Base-by-base conservation (phyloP, 108 stramenopile species). In the Stephanodiscus minutulus region DNA sequence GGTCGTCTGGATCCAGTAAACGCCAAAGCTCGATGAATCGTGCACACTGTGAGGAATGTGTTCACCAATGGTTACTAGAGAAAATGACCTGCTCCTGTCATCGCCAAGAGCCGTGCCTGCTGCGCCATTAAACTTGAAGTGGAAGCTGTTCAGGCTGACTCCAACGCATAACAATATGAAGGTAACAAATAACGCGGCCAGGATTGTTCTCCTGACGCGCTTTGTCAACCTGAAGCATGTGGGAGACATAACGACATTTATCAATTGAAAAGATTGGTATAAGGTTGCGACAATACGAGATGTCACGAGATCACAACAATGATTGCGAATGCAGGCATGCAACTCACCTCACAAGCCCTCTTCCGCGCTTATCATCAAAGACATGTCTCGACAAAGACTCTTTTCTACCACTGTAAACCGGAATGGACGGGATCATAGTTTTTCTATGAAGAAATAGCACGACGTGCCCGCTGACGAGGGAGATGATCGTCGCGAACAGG, bases 71-170 rank as follows among this genome's bases (percentile, higher is more conserved):
- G 88, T 86, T 13, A 95, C 47, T 11, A 96, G 61, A 5, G 92
- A 94, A 66, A 92, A 98, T 33, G 62, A 54, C 33, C 66, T 31
- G 36, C 64, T 36, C 12, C 67, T 10, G 13, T 85, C 76, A 31
- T 89, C 87, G 17, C 88, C 91, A 22, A 98, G 68, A 10, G 87
- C 82, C 44, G 70, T 67, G 8, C 94, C 97, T 2, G 91, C 94
- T 39, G 92, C 61, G 15, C 97, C 97, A 28, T 83, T 88, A 69
- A 98, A 89, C 18, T 88, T 82, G 76, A 98, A 98, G 6, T 77
- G 71, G 48, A 94, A 95, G 58, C 91, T 85, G 61, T 88, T 66
- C 64, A 83, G 61, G 24, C 50, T 46, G n/a, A 74, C 79, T 22
- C 94, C 92, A 0, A 69, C 79, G 39, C 72, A 20, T 43, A 81